A percentile compares a stretch with the other conserved stretches of the same genome.
These are phyloP conservation scores for Rhizopogon hawkerae DNA, from an alignment of 1,284 basidiomycete species.

Conservation along the genomic window DNA sequence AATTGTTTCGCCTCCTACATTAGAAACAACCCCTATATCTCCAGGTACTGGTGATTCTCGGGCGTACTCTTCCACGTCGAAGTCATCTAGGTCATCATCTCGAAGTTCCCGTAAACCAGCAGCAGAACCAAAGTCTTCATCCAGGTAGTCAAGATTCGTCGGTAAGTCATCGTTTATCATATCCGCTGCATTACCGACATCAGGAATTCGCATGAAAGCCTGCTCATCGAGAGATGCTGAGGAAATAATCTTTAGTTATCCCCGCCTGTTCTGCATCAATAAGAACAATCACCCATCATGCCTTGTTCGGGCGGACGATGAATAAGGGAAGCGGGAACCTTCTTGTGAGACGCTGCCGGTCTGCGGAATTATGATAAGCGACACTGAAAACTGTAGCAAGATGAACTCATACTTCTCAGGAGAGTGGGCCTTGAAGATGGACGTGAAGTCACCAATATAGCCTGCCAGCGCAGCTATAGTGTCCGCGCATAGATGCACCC, in stretches of 20 bases:
- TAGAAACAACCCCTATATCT: constrained; percentile 46
- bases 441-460: constrained; percentile 42
- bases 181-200: constrained; percentile 73
- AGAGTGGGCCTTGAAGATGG: constrained; percentile 30
- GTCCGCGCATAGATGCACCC: constrained; percentile 62
- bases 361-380: not conserved
- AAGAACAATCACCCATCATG: constrained; percentile 25
- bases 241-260: constrained; percentile 6
- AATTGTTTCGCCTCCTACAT: constrained; percentile 77
- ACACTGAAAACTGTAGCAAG: not conserved
- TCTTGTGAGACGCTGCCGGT: not conserved
- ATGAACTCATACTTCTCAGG: constrained; percentile 32
- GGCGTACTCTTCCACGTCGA: constrained; percentile 38
- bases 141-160: constrained; percentile 80
- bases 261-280: not conserved
- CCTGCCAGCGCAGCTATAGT: constrained; percentile 46
- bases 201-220: constrained; percentile 69
- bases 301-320: constrained; percentile 12
- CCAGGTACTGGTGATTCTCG: constrained; percentile 17
- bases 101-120: constrained; percentile 65
- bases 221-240: constrained; percentile 77
- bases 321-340: not conserved
- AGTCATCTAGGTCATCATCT: constrained; percentile 66
- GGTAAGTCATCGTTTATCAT: constrained; percentile 91
- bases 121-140: constrained; percentile 70